These are phyloP conservation scores for Ammopiptanthus mongolicus DNA, from an alignment of 306 rosid species.

Conservation along the genomic window DNA sequence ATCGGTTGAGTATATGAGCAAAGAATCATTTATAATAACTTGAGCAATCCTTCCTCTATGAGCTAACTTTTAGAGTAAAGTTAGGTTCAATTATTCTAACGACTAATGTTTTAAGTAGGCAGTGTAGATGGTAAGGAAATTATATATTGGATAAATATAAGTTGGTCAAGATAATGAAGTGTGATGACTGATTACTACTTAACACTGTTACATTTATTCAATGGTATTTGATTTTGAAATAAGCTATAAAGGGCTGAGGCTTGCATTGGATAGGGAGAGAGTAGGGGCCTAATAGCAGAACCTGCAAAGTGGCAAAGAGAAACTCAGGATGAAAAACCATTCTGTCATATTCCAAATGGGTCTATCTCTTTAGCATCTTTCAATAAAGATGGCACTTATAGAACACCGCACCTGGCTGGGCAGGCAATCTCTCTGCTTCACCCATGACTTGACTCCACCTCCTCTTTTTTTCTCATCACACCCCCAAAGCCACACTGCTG, in stretches of 20 bases:
- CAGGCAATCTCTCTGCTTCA: conserved; percentile 33
- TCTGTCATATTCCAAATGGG: conserved; percentile 50
- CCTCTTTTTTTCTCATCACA: conserved; percentile 28
- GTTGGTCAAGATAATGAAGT: conserved; percentile 10
- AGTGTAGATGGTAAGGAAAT: background rate
- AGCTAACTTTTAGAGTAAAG: no score
- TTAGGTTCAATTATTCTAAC: no score
- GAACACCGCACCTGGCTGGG: conserved; percentile 34
- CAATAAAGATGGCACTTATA: conserved; percentile 51
- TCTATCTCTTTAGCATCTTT: conserved; percentile 52
- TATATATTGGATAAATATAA: background rate
- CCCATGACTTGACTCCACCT: conserved; percentile 65
- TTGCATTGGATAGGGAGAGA: conserved; percentile 13
- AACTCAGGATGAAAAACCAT: conserved; percentile 25
- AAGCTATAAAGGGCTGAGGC: background rate
- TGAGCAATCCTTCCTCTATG: no score
- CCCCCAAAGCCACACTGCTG: conserved; percentile 27
- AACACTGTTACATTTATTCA: conserved; percentile 4
- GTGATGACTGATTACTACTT: background rate
- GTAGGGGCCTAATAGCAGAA: conserved; percentile 34
- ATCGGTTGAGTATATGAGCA: no score
- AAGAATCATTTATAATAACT: no score
- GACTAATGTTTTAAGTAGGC: background rate
- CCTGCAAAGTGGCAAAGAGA: conserved; percentile 39
- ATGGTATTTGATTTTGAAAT: conserved; percentile 25